A percentile compares a stretch with the other conserved stretches of the same genome.
phyloP scores from a whole-genome alignment of 805 yeast species.

The Saccharomyces paradoxus region DNA sequence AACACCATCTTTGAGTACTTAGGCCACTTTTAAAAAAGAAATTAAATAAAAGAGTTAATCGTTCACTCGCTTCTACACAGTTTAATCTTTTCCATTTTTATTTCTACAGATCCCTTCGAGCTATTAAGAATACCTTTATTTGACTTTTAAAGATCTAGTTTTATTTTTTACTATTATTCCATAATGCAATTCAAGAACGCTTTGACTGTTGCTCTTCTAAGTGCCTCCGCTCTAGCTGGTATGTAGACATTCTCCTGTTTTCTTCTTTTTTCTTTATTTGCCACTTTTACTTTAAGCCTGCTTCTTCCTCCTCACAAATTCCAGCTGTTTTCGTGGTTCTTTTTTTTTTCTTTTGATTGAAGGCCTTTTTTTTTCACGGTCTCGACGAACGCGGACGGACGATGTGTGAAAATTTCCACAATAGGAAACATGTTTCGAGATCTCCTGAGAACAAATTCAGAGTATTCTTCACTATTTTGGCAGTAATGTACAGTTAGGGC shows the following conservation, averaged over 20 bases:
- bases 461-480: neutral
- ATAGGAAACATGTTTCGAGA: neutral
- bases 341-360: neutral
- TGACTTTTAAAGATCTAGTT: neutral
- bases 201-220: neutral
- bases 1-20: neutral
- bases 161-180: neutral
- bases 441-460: neutral
- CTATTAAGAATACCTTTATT: neutral
- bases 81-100: neutral
- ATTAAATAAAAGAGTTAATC: neutral
- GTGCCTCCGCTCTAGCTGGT: constrained; percentile 35
- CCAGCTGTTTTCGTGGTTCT: too few relatives aligned
- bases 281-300: neutral
- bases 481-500: neutral
- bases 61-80: neutral
- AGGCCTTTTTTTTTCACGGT: neutral
- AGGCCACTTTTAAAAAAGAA: neutral
- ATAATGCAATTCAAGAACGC: constrained; percentile 1
- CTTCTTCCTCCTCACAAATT: too few relatives aligned
- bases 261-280: neutral
- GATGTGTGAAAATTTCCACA: neutral
- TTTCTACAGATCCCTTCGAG: neutral
- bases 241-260: constrained; percentile 8
- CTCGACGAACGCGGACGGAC: neutral